Conservation (phyloP, 2,329 filamentous ascomycete species). For the Fusarium continuum region DNA sequence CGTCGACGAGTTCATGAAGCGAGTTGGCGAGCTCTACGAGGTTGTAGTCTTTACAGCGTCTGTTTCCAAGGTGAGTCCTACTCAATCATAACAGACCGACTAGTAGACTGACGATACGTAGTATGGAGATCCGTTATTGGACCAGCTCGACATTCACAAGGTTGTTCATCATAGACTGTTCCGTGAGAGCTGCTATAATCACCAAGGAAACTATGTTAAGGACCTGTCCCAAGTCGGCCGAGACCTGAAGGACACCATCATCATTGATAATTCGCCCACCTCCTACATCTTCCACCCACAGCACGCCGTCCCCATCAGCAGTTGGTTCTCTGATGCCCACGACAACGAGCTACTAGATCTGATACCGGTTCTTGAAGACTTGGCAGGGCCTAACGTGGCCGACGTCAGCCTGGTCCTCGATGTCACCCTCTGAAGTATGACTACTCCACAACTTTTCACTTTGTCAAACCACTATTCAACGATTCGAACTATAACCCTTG, state of each 20-base stretch:
- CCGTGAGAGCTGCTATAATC: constrained; percentile 98
- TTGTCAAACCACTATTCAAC: constrained; percentile 44
- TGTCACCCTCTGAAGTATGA: constrained; percentile 73
- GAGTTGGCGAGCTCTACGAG: constrained; percentile 96
- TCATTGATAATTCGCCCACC: constrained; percentile 99
- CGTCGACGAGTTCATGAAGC: constrained; percentile 98
- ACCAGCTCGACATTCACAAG: constrained; percentile 96
- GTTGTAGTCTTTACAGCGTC: constrained; percentile 99
- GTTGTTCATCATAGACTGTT: constrained; percentile 97
- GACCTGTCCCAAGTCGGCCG: constrained; percentile 96
- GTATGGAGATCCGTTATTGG: constrained; percentile 95
- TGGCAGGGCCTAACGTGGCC: constrained; percentile 86
- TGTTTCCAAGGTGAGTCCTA: constrained; percentile 81
- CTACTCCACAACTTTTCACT: constrained; percentile 44
- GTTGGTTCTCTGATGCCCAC: constrained; percentile 99
- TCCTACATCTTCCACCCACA: constrained; percentile 99
- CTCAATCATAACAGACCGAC: neutral
- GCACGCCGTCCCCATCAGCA: constrained; percentile 98
- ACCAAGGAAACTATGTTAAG: constrained; percentile 99
- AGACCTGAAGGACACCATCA: constrained; percentile 96
- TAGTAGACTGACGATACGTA: constrained; percentile 51
- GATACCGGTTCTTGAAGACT: constrained; percentile 97
- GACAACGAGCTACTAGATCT: constrained; percentile 98
- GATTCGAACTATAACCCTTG: constrained; percentile 47
- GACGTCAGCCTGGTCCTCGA: constrained; percentile 98